A percentile compares a stretch with the other conserved stretches of the same genome.
Evolutionary conservation across 345 rosid species (phyloP).

Genomic region (Garcia nutans): DNA sequence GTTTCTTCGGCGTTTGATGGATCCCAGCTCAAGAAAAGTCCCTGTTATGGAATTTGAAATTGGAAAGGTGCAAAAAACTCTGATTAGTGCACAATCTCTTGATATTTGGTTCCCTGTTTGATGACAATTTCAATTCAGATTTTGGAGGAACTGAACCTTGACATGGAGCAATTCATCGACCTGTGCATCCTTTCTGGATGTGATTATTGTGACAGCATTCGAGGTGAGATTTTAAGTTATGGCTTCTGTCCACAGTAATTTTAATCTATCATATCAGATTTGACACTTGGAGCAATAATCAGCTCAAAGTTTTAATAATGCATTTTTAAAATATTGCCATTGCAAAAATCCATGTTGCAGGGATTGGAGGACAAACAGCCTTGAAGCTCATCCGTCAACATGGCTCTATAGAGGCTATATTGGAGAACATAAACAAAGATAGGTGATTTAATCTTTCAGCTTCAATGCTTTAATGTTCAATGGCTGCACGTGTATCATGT

Average conservation of each 20-base stretch:
- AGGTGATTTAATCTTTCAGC: constrained; percentile 42
- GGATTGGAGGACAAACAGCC: constrained; percentile 90
- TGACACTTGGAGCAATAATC: constrained; percentile 13
- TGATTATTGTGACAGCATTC: constrained; percentile 95
- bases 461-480: not conserved
- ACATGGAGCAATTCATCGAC: constrained; percentile 96
- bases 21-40: constrained; percentile 86
- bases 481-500: not conserved
- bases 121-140: constrained; percentile 46
- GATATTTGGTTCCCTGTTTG: constrained; percentile 15
- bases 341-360: constrained; percentile 35
- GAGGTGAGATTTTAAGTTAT: constrained; percentile 41
- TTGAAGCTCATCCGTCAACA: constrained; percentile 91
- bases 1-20: constrained; percentile 97
- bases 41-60: constrained; percentile 93
- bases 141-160: constrained; percentile 75
- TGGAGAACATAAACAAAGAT: constrained; percentile 82
- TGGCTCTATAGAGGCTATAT: constrained; percentile 76
- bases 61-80: constrained; percentile 53
- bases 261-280: not conserved
- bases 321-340: not conserved
- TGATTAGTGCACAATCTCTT: constrained; percentile 5
- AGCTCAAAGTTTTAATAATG: not conserved
- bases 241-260: not conserved
- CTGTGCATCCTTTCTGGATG: constrained; percentile 95